Evolutionary conservation across 1,139 yeast genomes (phyloP).

Genomic region (Saccharomycopsis hybrid): DNA sequence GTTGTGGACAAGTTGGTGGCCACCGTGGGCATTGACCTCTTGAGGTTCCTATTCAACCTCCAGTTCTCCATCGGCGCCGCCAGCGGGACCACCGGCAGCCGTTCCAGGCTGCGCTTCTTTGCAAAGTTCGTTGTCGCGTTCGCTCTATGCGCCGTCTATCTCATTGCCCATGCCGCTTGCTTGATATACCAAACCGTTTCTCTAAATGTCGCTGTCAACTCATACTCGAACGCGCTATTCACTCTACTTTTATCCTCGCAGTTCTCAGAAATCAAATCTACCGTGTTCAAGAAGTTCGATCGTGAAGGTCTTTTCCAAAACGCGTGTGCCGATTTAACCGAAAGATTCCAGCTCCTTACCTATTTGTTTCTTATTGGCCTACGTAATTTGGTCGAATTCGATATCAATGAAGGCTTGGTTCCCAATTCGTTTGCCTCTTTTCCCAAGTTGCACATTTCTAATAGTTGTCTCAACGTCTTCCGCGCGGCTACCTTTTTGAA

Average conservation of each 20-base stretch:
- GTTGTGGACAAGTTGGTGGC: constrained; percentile 82
- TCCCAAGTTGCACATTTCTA: too few species aligned
- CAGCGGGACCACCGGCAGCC: too few species aligned
- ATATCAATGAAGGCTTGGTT: constrained; percentile 32
- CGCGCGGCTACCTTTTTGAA: background rate
- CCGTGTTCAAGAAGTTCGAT: constrained; percentile 86
- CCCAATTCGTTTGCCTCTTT: constrained; percentile 28
- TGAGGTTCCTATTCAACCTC: constrained; percentile 46
- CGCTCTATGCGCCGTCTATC: constrained; percentile 42
- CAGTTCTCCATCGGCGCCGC: too few species aligned
- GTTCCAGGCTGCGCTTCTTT: too few species aligned
- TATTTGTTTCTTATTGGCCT: constrained; percentile 75
- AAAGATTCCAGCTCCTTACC: constrained; percentile 71
- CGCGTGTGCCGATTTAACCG: constrained; percentile 82
- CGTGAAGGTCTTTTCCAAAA: constrained; percentile 87
- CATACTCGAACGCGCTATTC: constrained; percentile 84
- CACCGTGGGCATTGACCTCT: constrained; percentile 79
- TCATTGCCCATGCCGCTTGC: constrained; percentile 62
- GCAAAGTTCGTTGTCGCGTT: constrained; percentile 18
- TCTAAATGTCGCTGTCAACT: constrained; percentile 88
- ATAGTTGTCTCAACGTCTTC: too few species aligned
- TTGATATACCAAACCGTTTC: constrained; percentile 83
- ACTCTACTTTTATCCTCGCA: constrained; percentile 82
- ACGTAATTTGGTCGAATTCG: constrained; percentile 66
- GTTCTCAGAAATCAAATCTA: constrained; percentile 82